Evolutionary conservation across 2,329 filamentous ascomycete genomes (phyloP), one percentile per base, ranked within the genome.

Genomic region (Arthrobotrys musiformis): DNA sequence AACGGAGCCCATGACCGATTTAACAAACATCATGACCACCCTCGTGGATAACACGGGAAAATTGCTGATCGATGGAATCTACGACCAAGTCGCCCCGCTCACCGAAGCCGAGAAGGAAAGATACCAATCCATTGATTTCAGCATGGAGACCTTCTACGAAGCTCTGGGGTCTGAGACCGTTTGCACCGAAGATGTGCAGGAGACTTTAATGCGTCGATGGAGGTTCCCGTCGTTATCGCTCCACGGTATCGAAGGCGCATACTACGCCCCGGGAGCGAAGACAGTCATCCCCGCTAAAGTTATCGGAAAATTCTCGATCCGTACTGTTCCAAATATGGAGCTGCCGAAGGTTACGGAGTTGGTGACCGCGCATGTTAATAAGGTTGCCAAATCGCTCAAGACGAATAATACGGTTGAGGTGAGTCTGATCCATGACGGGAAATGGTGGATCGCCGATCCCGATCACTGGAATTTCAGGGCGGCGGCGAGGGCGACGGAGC

Each of bases 401-500:
- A 95, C 91, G 85, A 99, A 99, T 88, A 99, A 99, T 87, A 93
- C 88, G 15, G 85, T 97, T 82, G 92, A 92, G 81, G 90, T 93
- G 64, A 90, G 87, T 82, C 87, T 94, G 73, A 90, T 94, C 85
- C 95, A 99, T 86, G 91, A 90, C 75, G 95, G 95, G 81, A 97
- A 97, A 86, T 99, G 95, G 95, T 99, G 95, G 95, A 93, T 97
- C 56, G 93, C 96, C 54, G 94, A 92, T 82, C 94, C 95, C 30
- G 95, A 97, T 86, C 94, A 99, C 88, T 98, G 95, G 93, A 99
- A 99, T 88, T 99, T 98, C 86, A 89, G 90, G 30, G 94, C 94
- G 26, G 95, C 95, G 13, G 90, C 91, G 82, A 98, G 97, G 88
- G 95, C 95, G n/a, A 93, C 95, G 35, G 91, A 98, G 87, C 90